phyloP scores from a whole-genome alignment of 345 rosid genomes.

The Mangifera indica region DNA sequence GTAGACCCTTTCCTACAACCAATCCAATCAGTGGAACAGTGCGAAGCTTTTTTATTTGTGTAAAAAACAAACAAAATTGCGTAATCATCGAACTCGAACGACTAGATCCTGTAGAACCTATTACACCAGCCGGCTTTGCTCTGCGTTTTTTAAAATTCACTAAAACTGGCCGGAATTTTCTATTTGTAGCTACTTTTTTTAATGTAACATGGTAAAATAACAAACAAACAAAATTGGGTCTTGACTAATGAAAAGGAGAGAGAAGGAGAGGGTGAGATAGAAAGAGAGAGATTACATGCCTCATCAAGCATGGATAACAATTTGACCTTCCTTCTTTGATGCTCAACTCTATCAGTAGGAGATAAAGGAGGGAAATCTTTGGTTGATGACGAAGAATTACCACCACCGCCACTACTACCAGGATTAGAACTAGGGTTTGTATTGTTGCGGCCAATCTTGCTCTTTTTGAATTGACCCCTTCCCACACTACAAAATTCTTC shows the following conservation, averaged over 20 bases:
- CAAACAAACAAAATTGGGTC: constrained; percentile 19
- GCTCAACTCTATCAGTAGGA: constrained; percentile 85
- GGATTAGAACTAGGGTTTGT: constrained; percentile 65
- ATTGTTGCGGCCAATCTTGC: constrained; percentile 40
- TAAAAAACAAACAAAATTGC: constrained; percentile 13
- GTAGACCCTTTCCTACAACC: constrained; percentile 24
- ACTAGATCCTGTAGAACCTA: constrained; percentile 40
- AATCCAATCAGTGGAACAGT: constrained; percentile 26
- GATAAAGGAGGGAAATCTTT: constrained; percentile 66
- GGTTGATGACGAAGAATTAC: constrained; percentile 44
- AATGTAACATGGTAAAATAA: constrained; percentile 17
- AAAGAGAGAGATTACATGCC: constrained; percentile 64
- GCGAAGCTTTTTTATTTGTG: not conserved
- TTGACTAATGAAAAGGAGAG: constrained; percentile 25
- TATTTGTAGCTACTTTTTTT: constrained; percentile 22
- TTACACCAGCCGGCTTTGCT: constrained; percentile 58
- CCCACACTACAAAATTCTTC: constrained; percentile 97
- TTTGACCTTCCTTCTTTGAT: constrained; percentile 94
- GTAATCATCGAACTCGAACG: constrained; percentile 45
- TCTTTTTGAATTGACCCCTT: constrained; percentile 72
- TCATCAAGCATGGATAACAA: constrained; percentile 95
- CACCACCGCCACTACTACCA: constrained; percentile 32
- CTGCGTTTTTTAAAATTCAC: constrained; percentile 14
- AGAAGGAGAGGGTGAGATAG: constrained; percentile 22
- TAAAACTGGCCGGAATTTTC: constrained; percentile 26